Conservation (phyloP, 2,329 filamentous ascomycete species). For the Byssothecium circinans region DNA sequence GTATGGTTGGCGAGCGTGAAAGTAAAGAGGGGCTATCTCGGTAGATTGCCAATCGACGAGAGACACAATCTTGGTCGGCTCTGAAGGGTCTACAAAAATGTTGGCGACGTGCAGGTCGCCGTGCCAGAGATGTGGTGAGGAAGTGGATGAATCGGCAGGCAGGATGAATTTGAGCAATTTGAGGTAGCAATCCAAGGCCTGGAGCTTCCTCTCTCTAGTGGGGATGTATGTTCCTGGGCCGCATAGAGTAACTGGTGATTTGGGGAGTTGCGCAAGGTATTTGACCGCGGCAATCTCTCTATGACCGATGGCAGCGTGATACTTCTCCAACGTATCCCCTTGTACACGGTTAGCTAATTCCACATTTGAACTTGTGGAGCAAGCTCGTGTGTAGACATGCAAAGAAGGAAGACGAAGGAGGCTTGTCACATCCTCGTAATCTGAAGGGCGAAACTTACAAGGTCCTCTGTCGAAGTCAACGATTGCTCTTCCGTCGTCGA, state of each 20-base stretch:
- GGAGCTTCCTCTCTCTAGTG: slow-evolving; percentile 37
- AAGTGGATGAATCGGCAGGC: slow-evolving; percentile 27
- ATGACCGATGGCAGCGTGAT: slow-evolving; percentile 36
- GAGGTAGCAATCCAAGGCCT: slow-evolving; percentile 34
- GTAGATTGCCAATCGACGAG: slow-evolving; percentile 44
- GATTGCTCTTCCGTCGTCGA: slow-evolving; percentile 34
- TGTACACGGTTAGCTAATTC: slow-evolving; percentile 13
- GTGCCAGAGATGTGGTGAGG: slow-evolving; percentile 38
- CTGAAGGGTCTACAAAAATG: slow-evolving; percentile 37
- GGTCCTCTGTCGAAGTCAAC: slow-evolving; percentile 41
- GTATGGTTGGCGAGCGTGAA: slow-evolving; percentile 37
- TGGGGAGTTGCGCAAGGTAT: slow-evolving; percentile 33
- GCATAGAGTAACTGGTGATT: slow-evolving; percentile 36
- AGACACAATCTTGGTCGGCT: slow-evolving; percentile 34
- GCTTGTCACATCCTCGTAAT: slow-evolving; percentile 2
- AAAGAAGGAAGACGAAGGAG: no score
- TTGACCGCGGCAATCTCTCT: slow-evolving; percentile 37
- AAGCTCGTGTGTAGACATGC: background rate
- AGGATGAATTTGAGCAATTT: slow-evolving; percentile 29
- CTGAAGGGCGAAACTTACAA: slow-evolving; percentile 32
- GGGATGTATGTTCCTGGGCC: slow-evolving; percentile 44
- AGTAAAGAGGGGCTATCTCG: slow-evolving; percentile 40
- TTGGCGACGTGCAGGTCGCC: slow-evolving; percentile 44
- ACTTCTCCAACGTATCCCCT: slow-evolving; percentile 37
- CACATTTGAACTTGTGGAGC: no score